Evolutionary conservation across 2,329 filamentous ascomycete genomes (phyloP), one percentile per base, ranked within the genome.

Genomic region (Knufia fluminis): DNA sequence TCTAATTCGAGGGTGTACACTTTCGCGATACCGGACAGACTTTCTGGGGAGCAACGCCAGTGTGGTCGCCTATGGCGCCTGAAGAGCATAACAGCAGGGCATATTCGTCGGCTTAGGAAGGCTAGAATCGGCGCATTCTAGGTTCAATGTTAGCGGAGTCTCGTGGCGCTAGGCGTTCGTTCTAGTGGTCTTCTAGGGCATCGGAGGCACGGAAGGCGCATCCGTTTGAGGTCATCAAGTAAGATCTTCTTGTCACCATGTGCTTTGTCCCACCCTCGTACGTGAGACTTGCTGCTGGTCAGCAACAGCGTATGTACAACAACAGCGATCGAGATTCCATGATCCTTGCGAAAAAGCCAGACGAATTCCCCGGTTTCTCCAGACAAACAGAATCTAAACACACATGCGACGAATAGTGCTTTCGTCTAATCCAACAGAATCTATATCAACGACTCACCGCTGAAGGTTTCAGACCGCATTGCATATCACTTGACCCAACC

Each of bases 401-500:
- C 23, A 14, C 12, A 40, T 40, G 19, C 16, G 16, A 40, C 38
- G 14, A 12, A 17, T 17, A 4, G 14, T 40, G 10, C 16, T 12
- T 19, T 3, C 14, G 14, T 40, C 16, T 40, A 12, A 20, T 4
- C 12, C 19, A 20, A 19, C 16, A 40, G 38, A 4, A 40, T 40
- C 3, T 6, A 12, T 45, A 17, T 17, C 42, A 17, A 12, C 24
- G 10, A 45, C 3, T 33, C 42, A 17, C 17, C 24, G 42, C 42
- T 33, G n/a, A 7, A 45, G 16, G 12, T 14, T 41, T 9, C n/a
- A 36, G 33, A 41, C 38, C 23, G 41, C 23, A 19, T 26, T 45
- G 24, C 24, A 45, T 33, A n/a, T 33, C 24, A 32, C 16, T 22
- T 22, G 33, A 26, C 20, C 44, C 44, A 46, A 46, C 44, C 31